These are phyloP conservation scores for Chaetoceros muelleri DNA, from an alignment of 108 stramenopile genomes.

Conservation along the genomic window DNA sequence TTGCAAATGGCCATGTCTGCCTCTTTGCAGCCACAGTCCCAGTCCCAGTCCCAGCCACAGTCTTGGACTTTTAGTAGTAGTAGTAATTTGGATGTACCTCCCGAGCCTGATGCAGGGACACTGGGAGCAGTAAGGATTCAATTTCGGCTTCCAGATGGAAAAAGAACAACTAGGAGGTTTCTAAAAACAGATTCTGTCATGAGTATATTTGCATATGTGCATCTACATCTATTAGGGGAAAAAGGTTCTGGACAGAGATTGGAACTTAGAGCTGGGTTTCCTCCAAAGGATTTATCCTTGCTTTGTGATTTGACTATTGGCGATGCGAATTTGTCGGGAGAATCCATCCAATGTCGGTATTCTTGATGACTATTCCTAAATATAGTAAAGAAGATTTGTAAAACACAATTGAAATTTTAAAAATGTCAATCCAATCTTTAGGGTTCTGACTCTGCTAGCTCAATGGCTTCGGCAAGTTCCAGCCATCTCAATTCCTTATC, in stretches of 20 bases:
- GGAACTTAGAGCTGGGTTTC: conserved; percentile 57
- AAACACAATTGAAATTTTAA: too few relatives aligned
- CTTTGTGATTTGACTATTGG: conserved; percentile 29
- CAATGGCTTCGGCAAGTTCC: conserved; percentile 46
- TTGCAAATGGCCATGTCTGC: conserved; percentile 63
- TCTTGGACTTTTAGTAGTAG: not conserved
- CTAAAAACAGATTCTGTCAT: conserved; percentile 31
- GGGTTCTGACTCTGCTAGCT: not conserved
- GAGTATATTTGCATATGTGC: conserved; percentile 43
- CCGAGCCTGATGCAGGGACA: conserved; percentile 43
- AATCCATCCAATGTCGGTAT: conserved; percentile 57
- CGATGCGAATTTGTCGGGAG: conserved; percentile 50
- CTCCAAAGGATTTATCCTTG: conserved; percentile 43
- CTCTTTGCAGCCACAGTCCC: conserved; percentile 29
- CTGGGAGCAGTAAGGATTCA: conserved; percentile 46
- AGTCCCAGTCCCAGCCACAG: not conserved
- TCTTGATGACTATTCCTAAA: too few relatives aligned
- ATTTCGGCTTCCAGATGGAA: conserved; percentile 57
- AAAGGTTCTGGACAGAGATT: conserved; percentile 22
- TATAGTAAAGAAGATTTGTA: too few relatives aligned
- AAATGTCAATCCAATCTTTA: too few relatives aligned
- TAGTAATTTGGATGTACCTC: conserved; percentile 10
- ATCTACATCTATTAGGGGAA: too few relatives aligned
- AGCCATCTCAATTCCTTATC: conserved; percentile 75
- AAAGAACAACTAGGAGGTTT: conserved; percentile 43